A percentile compares a stretch with the other conserved stretches of the same genome.
phyloP scores from a whole-genome alignment of 495 filamentous ascomycete genomes.

The Lophium mytilinum region DNA sequence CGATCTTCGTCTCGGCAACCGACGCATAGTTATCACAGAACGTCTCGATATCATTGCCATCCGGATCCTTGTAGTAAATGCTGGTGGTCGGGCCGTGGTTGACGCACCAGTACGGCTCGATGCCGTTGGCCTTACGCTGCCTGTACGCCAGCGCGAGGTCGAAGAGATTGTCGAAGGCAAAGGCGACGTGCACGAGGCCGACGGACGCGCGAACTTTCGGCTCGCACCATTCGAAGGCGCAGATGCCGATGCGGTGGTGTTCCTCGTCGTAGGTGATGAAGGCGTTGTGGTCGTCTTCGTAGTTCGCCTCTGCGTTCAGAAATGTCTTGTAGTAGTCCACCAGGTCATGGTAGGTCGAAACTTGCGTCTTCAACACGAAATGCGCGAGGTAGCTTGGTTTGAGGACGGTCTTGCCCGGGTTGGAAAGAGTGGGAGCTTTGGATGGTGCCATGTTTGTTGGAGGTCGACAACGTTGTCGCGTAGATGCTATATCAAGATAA shows the following conservation, averaged over 20 bases:
- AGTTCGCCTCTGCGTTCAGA: background rate
- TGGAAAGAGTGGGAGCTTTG: background rate
- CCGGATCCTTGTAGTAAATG: slow-evolving; percentile 16
- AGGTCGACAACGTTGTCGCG: background rate
- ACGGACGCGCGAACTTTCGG: background rate
- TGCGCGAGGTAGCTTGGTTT: background rate
- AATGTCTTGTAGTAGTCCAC: slow-evolving; percentile 7
- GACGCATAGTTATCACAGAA: background rate
- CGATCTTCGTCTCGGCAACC: background rate
- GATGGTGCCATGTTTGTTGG: background rate
- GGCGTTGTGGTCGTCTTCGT: background rate
- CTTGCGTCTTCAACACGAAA: background rate
- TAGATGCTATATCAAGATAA: background rate
- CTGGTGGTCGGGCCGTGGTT: slow-evolving; percentile 11
- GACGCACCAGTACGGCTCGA: background rate
- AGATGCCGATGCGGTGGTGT: slow-evolving; percentile 17
- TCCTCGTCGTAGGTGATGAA: slow-evolving; percentile 23
- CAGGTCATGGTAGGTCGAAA: background rate
- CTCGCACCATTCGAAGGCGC: background rate
- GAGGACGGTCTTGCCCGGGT: background rate
- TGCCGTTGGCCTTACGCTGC: background rate
- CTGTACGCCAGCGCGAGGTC: slow-evolving; percentile 6
- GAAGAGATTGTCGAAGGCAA: slow-evolving; percentile 9
- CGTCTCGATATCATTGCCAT: background rate
- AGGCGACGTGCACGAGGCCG: slow-evolving; percentile 17